phyloP scores from a whole-genome alignment of 768 basidiomycete genomes.

The Suillus americanus region DNA sequence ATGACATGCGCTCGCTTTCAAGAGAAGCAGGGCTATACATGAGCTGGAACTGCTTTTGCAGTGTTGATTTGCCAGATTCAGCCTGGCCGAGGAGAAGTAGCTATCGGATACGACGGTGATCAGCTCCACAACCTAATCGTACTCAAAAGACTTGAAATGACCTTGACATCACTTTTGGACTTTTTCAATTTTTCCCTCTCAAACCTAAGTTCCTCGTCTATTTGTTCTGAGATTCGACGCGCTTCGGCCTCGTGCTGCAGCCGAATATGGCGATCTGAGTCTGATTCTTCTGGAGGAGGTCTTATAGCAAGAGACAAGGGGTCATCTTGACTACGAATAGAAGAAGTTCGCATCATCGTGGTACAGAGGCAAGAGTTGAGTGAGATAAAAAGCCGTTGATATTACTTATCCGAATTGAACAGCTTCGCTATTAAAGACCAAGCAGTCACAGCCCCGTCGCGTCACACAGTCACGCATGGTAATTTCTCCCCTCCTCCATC shows the following conservation, averaged over 20 bases:
- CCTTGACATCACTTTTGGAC: conserved; percentile 76
- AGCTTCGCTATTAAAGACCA: conserved; percentile 14
- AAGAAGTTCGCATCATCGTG: conserved; percentile 65
- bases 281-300: conserved; percentile 66
- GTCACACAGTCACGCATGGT: conserved; percentile 23
- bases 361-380: conserved; percentile 30
- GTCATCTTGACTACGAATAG: conserved; percentile 73
- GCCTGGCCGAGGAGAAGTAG: conserved; percentile 76
- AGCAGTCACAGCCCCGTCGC: conserved; percentile 26
- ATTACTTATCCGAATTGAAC: neutral
- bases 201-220: conserved; percentile 74
- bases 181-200: conserved; percentile 67
- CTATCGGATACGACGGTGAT: conserved; percentile 36
- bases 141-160: conserved; percentile 21
- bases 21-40: conserved; percentile 75
- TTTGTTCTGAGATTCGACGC: conserved; percentile 72
- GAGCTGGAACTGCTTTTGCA: conserved; percentile 79
- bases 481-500: conserved; percentile 19
- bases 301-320: conserved; percentile 67
- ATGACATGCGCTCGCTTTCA: conserved; percentile 67
- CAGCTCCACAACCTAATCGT: conserved; percentile 5
- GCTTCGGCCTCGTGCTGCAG: conserved; percentile 71
- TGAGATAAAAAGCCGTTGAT: conserved; percentile 20
- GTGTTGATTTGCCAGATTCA: conserved; percentile 75
- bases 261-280: conserved; percentile 58